Conservation (phyloP, 2,329 filamentous ascomycete species). For the Cryphonectria radicalis region DNA sequence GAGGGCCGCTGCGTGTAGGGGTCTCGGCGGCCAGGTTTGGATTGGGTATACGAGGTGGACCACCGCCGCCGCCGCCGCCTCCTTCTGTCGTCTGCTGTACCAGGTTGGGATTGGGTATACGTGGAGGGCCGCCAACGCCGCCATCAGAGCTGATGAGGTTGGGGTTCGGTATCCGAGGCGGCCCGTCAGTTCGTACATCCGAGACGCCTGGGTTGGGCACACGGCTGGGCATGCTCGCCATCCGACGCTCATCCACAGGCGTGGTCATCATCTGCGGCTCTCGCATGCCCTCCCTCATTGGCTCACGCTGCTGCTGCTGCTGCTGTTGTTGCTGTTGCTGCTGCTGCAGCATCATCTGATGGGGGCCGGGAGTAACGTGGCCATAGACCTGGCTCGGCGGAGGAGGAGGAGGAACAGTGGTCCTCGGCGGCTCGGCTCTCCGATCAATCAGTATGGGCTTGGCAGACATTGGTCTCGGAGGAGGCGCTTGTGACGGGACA, state of each 20-base stretch:
- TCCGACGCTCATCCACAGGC: slow-evolving; percentile 42
- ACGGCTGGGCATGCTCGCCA: slow-evolving; percentile 44
- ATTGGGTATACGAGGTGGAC: slow-evolving; percentile 26
- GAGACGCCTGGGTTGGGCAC: slow-evolving; percentile 34
- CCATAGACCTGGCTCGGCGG: slow-evolving; percentile 41
- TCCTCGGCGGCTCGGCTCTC: slow-evolving; percentile 49
- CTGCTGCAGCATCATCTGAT: slow-evolving; percentile 19
- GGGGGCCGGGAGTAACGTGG: slow-evolving; percentile 36
- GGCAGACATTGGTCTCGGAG: slow-evolving; percentile 36
- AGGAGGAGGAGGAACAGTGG: slow-evolving; percentile 33
- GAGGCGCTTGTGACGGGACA: slow-evolving; percentile 42
- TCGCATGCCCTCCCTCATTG: slow-evolving; percentile 14
- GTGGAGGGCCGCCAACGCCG: slow-evolving; percentile 6
- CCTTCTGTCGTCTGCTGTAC: slow-evolving; percentile 1
- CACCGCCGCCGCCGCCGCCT: too few relatives aligned
- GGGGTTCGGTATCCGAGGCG: slow-evolving; percentile 23
- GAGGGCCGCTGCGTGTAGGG: slow-evolving; percentile 17
- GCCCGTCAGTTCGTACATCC: slow-evolving; percentile 22
- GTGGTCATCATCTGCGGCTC: slow-evolving; percentile 36
- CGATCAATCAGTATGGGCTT: slow-evolving; percentile 48
- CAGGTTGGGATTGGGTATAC: slow-evolving; percentile 27
- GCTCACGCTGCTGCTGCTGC: slow-evolving; percentile 14
- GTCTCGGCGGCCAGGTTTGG: slow-evolving; percentile 26
- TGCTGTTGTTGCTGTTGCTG: too few relatives aligned
- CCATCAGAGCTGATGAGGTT: slow-evolving; percentile 15